Conservation (phyloP, 768 basidiomycete genomes). For the Boletus huronensis region DNA sequence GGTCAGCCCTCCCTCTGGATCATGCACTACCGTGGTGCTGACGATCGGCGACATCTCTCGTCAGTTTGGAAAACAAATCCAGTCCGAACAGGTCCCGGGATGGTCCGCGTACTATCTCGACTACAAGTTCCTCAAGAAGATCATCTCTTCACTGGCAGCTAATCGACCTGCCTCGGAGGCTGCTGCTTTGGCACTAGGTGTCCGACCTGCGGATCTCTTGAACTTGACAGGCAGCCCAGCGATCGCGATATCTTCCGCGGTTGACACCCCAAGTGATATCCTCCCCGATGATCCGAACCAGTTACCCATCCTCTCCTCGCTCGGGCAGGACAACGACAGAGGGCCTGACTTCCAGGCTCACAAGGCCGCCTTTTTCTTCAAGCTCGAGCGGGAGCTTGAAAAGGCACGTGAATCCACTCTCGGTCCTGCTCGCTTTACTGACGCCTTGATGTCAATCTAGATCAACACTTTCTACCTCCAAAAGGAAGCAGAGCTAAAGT, state of each 20-base stretch:
- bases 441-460: slow-evolving; percentile 39
- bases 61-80: slow-evolving; percentile 98
- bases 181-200: slow-evolving; percentile 77
- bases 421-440: slow-evolving; percentile 3
- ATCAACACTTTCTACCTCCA: slow-evolving; percentile 98
- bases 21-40: neutral
- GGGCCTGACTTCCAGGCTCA: slow-evolving; percentile 90
- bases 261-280: slow-evolving; percentile 12
- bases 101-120: slow-evolving; percentile 96
- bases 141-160: slow-evolving; percentile 90
- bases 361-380: slow-evolving; percentile 98
- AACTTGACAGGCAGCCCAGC: slow-evolving; percentile 33
- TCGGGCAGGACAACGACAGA: slow-evolving; percentile 65
- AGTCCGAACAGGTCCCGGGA: slow-evolving; percentile 93
- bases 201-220: slow-evolving; percentile 61
- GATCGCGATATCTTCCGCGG: slow-evolving; percentile 27
- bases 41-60: neutral
- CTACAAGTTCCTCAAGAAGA: slow-evolving; percentile 98
- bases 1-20: slow-evolving; percentile 16
- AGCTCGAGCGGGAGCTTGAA: slow-evolving; percentile 93
- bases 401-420: slow-evolving; percentile 55
- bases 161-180: slow-evolving; percentile 90
- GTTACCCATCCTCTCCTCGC: slow-evolving; percentile 58
- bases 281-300: slow-evolving; percentile 41
- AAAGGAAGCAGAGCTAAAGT: slow-evolving; percentile 91